Evolutionary conservation across 345 rosid genomes (phyloP), one percentile per base, ranked within the genome.

Genomic region (Leavenworthia alabamica): DNA sequence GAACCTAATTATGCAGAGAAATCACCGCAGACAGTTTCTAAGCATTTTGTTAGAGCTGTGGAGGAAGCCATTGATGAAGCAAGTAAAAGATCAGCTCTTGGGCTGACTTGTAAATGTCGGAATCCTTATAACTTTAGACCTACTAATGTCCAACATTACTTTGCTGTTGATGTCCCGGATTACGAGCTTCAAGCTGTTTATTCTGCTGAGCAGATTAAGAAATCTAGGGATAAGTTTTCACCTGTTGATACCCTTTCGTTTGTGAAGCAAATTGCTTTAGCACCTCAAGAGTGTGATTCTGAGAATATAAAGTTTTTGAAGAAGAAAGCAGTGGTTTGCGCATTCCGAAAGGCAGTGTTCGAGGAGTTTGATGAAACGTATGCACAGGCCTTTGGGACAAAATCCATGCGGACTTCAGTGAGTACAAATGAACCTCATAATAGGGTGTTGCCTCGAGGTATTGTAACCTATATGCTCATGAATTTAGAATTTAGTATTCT

Each of bases 301-400:
- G 65, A 41, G 1, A 57, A 71, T 73, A 41, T 94, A 10, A 70
- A 79, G 46, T 83, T 82, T 74, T 37, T 80, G 19, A 82, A 80
- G 77, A 78, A 82, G 65, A 94, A 67, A 71, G 88, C 97, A 16
- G 74, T 80, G 17, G 77, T 81, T 72, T 71, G 24, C 75, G 80
- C 89, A 60, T 77, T 86, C 6, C 89, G 97, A 31, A 94, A 73
- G 81, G 89, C 96, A 8, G 77, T 83, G 32, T 94, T 88, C 68
- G 97, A 90, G 83, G 96, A 94, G 90, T 88, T 78, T 72, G 99
- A 90, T 72, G 96, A 88, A 83, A 94, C 99, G 0, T 90, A 94
- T 73, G 87, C 95, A 2, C 93, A 94, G 73, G 99, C 99, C n/a
- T 94, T 94, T 65, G 96, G 96, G n/a, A 78, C 71, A 24, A 95